Percentiles rank a stretch among this genome's conserved stretches.
Conservation (phyloP, 2,329 filamentous ascomycete species). For the Penicillium concentricum region DNA sequence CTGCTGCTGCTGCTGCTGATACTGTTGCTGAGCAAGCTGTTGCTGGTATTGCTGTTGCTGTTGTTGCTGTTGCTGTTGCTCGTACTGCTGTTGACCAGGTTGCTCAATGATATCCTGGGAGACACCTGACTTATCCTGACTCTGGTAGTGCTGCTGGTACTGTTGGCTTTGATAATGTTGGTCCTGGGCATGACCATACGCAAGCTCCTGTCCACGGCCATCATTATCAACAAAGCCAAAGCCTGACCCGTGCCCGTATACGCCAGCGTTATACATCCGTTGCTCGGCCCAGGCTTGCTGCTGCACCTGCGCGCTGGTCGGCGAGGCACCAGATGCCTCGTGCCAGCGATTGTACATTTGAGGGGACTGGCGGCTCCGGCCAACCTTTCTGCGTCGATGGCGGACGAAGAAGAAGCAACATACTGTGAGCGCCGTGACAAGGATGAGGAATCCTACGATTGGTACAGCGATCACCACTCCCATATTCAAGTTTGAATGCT, state of each 20-base stretch:
- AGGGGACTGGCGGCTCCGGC: slow-evolving; percentile 25
- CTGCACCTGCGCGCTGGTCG: slow-evolving; percentile 28
- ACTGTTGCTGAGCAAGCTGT: background rate
- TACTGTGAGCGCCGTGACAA: slow-evolving; percentile 31
- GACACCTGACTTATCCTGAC: slow-evolving; percentile 2
- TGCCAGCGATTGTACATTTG: slow-evolving; percentile 38
- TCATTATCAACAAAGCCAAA: slow-evolving; percentile 32
- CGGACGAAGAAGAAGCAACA: slow-evolving; percentile 47
- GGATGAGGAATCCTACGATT: slow-evolving; percentile 43
- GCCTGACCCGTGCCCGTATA: slow-evolving; percentile 19
- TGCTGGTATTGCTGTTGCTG: background rate
- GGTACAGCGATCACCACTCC: slow-evolving; percentile 45
- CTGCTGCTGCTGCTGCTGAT: background rate
- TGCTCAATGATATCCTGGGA: slow-evolving; percentile 13
- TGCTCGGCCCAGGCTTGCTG: slow-evolving; percentile 17
- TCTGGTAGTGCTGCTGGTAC: slow-evolving; percentile 8
- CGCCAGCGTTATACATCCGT: slow-evolving; percentile 5
- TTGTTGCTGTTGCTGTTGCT: no score
- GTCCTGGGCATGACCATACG: slow-evolving; percentile 9
- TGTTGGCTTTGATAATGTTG: slow-evolving; percentile 5
- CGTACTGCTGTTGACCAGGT: background rate
- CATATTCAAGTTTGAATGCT: slow-evolving; percentile 30
- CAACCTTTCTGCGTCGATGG: slow-evolving; percentile 39
- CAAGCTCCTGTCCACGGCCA: slow-evolving; percentile 25
- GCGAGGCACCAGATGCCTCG: slow-evolving; percentile 19